Evolutionary conservation across 2,329 filamentous ascomycete species (phyloP), one percentile per base, ranked within the genome.

Genomic region (Alternaria ventricosa): DNA sequence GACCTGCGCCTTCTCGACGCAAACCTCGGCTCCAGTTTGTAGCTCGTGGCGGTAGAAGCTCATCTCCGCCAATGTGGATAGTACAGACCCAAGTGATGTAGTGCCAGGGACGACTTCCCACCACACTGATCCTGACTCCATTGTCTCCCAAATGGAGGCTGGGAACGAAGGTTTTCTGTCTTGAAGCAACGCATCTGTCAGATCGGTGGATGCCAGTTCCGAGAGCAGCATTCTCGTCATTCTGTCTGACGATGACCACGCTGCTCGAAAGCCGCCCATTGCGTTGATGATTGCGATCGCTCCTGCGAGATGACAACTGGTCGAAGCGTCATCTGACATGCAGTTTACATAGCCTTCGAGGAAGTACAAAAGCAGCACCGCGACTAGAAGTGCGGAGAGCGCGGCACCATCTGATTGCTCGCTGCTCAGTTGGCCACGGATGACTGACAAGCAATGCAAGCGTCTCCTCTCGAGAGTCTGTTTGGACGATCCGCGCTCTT

Each of bases 241-340:
- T 27, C 53, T 62, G 23, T 64, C 61, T 5, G 57, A 64, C 7
- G 56, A 53, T 22, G 28, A 46, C 53, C 56, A 61, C 8, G 59
- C 59, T 12, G 61, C 43, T 28, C 59, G 41, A 12, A 68, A 64
- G 7, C 92, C 6, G 93, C 91, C 13, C 88, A 92, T 70, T 92
- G 92, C 47, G 92, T 97, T 69, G 87, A 94, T 80, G 88, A 90
- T 59, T 88, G 88, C 53, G 90, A 96, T 82, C 92, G 90, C 77
- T 15, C 66, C 66, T 6, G 66, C 47, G 23, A 57, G 55, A 33
- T 68, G 66, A 47, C 64, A 64, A 36, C 49, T 53, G 15, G 66
- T 68, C n/a, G 66, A 67, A 51, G 61, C 66, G 54, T 59, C 54
- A 23, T 63, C 58, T 9, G 55, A 62, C 18, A 57, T 59, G 27